Conservation (phyloP, 805 yeast species). For the Saccharomycopsis fibuligera region DNA sequence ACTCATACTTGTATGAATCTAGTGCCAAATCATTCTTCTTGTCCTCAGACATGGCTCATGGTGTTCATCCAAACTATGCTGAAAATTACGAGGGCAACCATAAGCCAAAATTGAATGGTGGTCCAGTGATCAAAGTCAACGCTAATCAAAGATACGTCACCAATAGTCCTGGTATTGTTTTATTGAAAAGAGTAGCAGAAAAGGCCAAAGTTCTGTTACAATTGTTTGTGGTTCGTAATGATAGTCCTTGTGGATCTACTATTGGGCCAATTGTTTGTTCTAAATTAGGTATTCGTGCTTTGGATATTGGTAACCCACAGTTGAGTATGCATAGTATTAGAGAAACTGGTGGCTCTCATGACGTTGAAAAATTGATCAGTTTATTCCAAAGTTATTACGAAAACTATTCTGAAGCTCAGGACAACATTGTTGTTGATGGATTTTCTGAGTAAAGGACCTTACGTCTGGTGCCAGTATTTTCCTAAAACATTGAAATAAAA, state of each 20-base stretch:
- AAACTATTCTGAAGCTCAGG: conserved; percentile 27
- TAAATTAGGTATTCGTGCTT: conserved; percentile 76
- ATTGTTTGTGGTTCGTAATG: conserved; percentile 87
- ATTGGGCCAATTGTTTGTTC: conserved; percentile 93
- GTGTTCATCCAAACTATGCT: conserved; percentile 88
- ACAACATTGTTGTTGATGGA: conserved; percentile 11
- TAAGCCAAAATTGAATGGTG: conserved; percentile 74
- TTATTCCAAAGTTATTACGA: conserved; percentile 61
- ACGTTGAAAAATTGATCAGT: conserved; percentile 54
- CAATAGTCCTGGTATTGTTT: conserved; percentile 80
- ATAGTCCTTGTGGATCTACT: conserved; percentile 92
- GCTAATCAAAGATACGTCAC: conserved; percentile 96
- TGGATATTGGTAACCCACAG: conserved; percentile 90
- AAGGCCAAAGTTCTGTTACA: conserved; percentile 74
- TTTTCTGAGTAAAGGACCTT: neutral
- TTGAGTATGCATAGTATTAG: conserved; percentile 90
- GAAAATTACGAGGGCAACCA: conserved; percentile 71
- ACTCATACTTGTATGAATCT: conserved; percentile 43
- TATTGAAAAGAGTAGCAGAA: conserved; percentile 67
- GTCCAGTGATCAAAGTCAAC: conserved; percentile 89
- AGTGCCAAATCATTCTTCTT: conserved; percentile 77
- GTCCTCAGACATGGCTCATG: conserved; percentile 96
- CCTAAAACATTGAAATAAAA: too few relatives aligned
- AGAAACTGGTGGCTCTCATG: conserved; percentile 82
- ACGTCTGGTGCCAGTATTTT: too few relatives aligned